Evolutionary conservation across 2,329 filamentous ascomycete species (phyloP), one percentile per base, ranked within the genome.

Genomic region (Xylogone sp.): DNA sequence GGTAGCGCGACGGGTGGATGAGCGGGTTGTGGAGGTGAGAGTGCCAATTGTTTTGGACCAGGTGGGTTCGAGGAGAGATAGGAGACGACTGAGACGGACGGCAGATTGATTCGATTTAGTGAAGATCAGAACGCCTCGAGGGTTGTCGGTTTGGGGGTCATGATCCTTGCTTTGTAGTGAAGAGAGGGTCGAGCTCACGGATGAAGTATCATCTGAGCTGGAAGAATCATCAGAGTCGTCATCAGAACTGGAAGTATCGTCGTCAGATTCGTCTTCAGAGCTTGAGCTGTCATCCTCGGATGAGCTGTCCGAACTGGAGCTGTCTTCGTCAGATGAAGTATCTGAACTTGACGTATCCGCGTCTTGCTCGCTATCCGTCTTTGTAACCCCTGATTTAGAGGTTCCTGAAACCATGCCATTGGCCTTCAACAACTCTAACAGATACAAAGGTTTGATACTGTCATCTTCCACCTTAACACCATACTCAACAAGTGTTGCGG

Each of bases 21-120:
- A 88, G n/a, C 87, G 82, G 21, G 85, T 87, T 0, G 88, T 88
- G 19, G 89, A 92, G 13, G 89, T 89, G 54, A 94, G 80, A 0
- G 86, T 90, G 53, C 83, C 83, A 49, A 89, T 79, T 42, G 78
- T 71, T 1, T 73, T 63, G 2, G 78, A 72, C 29, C 87, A 72
- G 0, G 74, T 67, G 1, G 85, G 83, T 18, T 82, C 75, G 20
- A 96, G 75, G 1, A 92, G 73, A 1, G 76, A 72, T 10, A 97
- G 76, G 0, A 97, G 82, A 19, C 90, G 87, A 1, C 88, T 84
- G n/a, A 97, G 79, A 53, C 94, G 87, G n/a, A 88, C 79, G 1
- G 93, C 90, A 18, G 86, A 83, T 67, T 96, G 91, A 65, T 93
- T 96, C 52, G 89, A 95, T 61, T 90, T 90, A 45, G 91, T 92